A percentile compares a stretch with the other conserved stretches of the same genome.
Conservation (phyloP, 148 eudicot species). For the Persicaria maculosa region DNA sequence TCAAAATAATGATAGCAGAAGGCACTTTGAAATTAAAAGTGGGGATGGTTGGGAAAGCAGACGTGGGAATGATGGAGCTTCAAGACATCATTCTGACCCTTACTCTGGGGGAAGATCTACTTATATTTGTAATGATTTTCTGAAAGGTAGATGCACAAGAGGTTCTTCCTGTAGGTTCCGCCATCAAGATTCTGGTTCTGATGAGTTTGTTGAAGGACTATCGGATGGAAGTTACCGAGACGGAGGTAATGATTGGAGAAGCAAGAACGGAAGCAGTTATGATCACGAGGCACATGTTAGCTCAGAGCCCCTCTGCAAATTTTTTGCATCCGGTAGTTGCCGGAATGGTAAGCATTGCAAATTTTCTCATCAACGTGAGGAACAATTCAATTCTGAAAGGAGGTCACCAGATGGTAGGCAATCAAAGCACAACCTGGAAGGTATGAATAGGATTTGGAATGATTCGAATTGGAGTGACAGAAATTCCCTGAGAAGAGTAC, state of each 20-base stretch:
- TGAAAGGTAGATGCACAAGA: constrained; percentile 29
- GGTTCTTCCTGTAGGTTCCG: constrained; percentile 33
- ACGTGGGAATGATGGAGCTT: constrained; percentile 25
- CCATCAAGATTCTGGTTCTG: constrained; percentile 26
- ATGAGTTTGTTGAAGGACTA: not conserved
- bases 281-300: constrained; percentile 27
- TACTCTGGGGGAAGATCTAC: constrained; percentile 28
- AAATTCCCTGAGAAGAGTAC: constrained; percentile 15
- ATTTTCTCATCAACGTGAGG: constrained; percentile 30
- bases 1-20: constrained; percentile 26
- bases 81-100: constrained; percentile 23
- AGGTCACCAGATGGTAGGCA: constrained; percentile 25
- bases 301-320: constrained; percentile 27
- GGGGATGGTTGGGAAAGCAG: constrained; percentile 42
- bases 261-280: constrained; percentile 18
- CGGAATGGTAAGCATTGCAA: constrained; percentile 33
- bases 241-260: constrained; percentile 23
- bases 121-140: constrained; percentile 32
- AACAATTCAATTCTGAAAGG: constrained; percentile 19
- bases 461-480: constrained; percentile 30
- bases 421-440: constrained; percentile 19
- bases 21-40: constrained; percentile 27
- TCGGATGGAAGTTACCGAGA: constrained; percentile 12
- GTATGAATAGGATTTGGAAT: constrained; percentile 26
- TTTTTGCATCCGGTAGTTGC: constrained; percentile 39